Conservation (phyloP, 2,329 filamentous ascomycete genomes). For the Hysterium pulicare region DNA sequence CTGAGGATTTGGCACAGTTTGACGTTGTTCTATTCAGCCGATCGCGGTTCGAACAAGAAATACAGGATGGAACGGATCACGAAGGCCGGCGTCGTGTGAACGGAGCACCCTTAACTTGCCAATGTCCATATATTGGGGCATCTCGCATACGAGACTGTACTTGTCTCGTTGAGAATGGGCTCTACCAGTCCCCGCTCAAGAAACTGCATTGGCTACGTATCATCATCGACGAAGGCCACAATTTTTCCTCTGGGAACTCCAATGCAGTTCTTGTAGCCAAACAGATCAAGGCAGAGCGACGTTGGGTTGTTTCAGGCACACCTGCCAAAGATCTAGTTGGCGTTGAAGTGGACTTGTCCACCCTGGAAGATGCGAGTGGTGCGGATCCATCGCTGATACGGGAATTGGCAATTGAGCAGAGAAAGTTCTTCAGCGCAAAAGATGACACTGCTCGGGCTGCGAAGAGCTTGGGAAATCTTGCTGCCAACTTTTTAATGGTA, state of each 20-base stretch:
- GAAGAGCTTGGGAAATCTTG: conserved; percentile 65
- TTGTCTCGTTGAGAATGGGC: conserved; percentile 38
- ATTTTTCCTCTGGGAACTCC: conserved; percentile 67
- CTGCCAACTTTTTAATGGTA: conserved; percentile 66
- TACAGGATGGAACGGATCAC: conserved; percentile 48
- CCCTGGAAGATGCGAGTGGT: conserved; percentile 29
- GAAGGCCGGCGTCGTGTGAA: conserved; percentile 37
- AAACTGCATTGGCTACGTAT: conserved; percentile 79
- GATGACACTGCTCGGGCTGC: conserved; percentile 42
- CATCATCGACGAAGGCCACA: conserved; percentile 90
- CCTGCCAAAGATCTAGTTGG: conserved; percentile 82
- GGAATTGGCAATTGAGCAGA: conserved; percentile 35
- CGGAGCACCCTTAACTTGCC: conserved; percentile 23
- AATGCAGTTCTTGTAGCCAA: conserved; percentile 55
- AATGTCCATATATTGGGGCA: conserved; percentile 44
- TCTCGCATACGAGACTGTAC: conserved; percentile 44
- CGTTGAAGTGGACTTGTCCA: conserved; percentile 58
- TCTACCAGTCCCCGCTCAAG: conserved; percentile 61
- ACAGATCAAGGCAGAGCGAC: conserved; percentile 60
- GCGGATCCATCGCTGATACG: conserved; percentile 22
- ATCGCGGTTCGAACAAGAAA: conserved; percentile 68
- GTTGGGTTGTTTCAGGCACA: conserved; percentile 89
- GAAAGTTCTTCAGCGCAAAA: conserved; percentile 38
- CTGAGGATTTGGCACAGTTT: conserved; percentile 58
- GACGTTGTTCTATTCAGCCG: conserved; percentile 79